Base-by-base conservation (phyloP, 148 eudicot species). In the Bassia scoparia region DNA sequence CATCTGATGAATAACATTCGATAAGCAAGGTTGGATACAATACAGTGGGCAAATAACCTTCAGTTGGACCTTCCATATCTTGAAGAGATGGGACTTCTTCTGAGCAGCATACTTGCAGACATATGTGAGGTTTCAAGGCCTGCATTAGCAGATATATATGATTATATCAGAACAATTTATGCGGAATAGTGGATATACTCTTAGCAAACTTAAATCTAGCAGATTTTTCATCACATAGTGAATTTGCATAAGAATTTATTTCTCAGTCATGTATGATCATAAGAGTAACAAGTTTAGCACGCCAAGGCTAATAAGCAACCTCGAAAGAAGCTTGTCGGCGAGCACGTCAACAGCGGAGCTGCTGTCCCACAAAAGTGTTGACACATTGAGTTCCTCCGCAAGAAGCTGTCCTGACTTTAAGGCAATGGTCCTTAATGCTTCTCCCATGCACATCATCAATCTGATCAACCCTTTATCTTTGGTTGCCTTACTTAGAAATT, bases 51-150 rank as follows among this genome's bases (percentile, higher is more conserved):
- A 66, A 71, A 48, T 27, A 4, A 95, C 97, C 97, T 90, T 95
- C 88, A 61, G 31, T 83, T 21, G 99, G 96, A 48, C 97, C 99
- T 81, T 87, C 99, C 99, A 88, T 96, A 69, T 96, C 99, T 83
- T 96, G 97, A 66, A 96, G 96, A 83, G 90, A 92, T 35, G 99
- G 97, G 60, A 96, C 87, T 81, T 96, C 97, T 73, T 96, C 97
- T 48, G 99, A 96, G 89, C 99, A 96, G 97, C 99, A 65, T 96
- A 96, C 82, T 96, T 96, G 95, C 99, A 96, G 86, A 72, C 76
- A 80, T 96, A 80, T 96, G 99, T 41, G 99, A 96, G 86, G 82
- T 29, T 73, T 82, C 87, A 96, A 85, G 38, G 99, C 96, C 99
- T 96, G 74, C 48, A 81, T 29, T 27, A 73, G 62, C 68, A 79